Evolutionary conservation across 805 yeast genomes (phyloP).

Genomic region (Kazachstania viticola): DNA sequence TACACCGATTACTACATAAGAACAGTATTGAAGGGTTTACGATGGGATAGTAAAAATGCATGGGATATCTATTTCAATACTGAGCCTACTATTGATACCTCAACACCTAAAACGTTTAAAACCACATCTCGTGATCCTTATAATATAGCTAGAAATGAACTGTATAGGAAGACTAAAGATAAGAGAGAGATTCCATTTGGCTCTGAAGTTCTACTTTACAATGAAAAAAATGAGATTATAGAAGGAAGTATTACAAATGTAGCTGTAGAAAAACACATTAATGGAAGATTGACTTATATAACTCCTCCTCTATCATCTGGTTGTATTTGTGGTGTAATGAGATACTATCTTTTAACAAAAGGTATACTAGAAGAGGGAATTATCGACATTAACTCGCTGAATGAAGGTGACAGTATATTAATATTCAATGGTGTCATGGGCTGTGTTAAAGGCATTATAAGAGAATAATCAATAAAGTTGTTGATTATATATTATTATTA

Average conservation of each 20-base stretch:
- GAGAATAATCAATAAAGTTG: conserved; percentile 4
- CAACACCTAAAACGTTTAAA: conserved; percentile 80
- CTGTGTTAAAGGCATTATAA: conserved; percentile 47
- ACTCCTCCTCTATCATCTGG: conserved; percentile 77
- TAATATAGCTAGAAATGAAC: conserved; percentile 41
- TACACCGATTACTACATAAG: conserved; percentile 17
- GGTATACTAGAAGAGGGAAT: conserved; percentile 44
- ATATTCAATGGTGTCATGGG: conserved; percentile 81
- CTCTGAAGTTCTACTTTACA: conserved; percentile 63
- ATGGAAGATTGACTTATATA: conserved; percentile 38
- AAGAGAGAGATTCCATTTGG: conserved; percentile 1
- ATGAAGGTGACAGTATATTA: conserved; percentile 56
- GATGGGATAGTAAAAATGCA: conserved; percentile 13
- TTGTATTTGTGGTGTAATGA: conserved; percentile 73
- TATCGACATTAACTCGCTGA: conserved; percentile 31
- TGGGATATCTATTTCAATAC: conserved; percentile 60
- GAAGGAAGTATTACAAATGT: conserved; percentile 81
- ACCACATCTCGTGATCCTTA: conserved; percentile 66
- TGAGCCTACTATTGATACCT: conserved; percentile 34
- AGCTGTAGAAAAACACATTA: conserved; percentile 35
- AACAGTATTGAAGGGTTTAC: conserved; percentile 18
- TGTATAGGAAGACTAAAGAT: conserved; percentile 19
- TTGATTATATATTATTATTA: no score
- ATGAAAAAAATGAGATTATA: conserved; percentile 45
- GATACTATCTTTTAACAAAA: conserved; percentile 50